Evolutionary conservation across 352 stramenopile genomes (phyloP).

Genomic region (Globisporangium viniferum): DNA sequence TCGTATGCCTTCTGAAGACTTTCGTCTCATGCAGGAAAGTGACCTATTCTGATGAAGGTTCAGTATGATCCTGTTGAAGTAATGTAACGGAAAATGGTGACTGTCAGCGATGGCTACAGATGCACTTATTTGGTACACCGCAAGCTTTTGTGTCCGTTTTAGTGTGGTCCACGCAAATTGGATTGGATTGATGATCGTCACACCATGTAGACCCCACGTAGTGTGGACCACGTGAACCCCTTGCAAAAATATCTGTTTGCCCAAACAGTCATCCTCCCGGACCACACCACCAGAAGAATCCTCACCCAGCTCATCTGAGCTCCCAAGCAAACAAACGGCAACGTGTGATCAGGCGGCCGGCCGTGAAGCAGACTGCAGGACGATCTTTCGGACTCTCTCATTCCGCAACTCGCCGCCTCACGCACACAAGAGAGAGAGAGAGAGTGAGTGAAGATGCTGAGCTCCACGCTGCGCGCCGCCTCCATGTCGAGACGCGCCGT

Average conservation of each 20-base stretch:
- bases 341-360: not conserved
- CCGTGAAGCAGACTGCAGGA: not conserved
- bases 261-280: slow-evolving; percentile 28
- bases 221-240: too few relatives aligned
- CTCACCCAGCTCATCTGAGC: not conserved
- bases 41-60: too few relatives aligned
- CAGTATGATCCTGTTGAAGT: too few relatives aligned
- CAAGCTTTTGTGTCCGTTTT: too few relatives aligned
- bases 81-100: too few relatives aligned
- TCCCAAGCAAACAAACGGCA: too few relatives aligned
- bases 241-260: slow-evolving; percentile 26
- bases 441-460: slow-evolving; percentile 25
- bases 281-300: slow-evolving; percentile 38
- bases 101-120: too few relatives aligned
- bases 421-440: not conserved
- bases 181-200: too few relatives aligned
- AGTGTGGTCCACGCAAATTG: too few relatives aligned
- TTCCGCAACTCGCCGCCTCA: slow-evolving; percentile 6
- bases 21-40: too few relatives aligned
- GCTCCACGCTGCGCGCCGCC: slow-evolving; percentile 10
- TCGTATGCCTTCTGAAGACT: not conserved
- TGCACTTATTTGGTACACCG: too few relatives aligned
- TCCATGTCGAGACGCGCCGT: slow-evolving; percentile 6
- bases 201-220: too few relatives aligned
- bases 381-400: slow-evolving; percentile 1